Evolutionary conservation across 352 stramenopile species (phyloP).

Genomic region (Achlya hypogyna): DNA sequence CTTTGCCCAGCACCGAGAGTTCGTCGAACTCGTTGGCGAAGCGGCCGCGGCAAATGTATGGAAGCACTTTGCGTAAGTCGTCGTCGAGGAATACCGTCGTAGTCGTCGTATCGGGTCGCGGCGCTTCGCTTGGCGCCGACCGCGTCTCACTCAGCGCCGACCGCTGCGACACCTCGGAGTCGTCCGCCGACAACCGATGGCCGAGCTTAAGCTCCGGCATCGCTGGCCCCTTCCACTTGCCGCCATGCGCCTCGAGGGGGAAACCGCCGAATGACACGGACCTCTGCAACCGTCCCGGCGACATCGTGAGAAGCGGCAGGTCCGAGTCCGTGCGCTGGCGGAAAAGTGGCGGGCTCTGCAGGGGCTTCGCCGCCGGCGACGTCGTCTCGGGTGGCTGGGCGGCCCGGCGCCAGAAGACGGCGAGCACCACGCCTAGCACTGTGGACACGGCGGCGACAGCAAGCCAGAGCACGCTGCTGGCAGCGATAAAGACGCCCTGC

Average conservation of each 20-base stretch:
- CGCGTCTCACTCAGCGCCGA: not conserved
- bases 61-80: constrained; percentile 35
- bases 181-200: not conserved
- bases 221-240: not conserved
- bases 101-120: not conserved
- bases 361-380: constrained; percentile 23
- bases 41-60: constrained; percentile 75
- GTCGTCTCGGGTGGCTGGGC: not conserved
- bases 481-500: constrained; percentile 70
- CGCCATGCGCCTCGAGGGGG: not conserved
- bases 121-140: not conserved
- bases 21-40: constrained; percentile 82
- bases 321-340: constrained; percentile 1
- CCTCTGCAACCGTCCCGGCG: constrained; percentile 8
- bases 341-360: not conserved
- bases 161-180: not conserved
- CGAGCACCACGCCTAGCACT: constrained; percentile 12
- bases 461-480: constrained; percentile 16
- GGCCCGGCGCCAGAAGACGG: constrained; percentile 26
- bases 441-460: constrained; percentile 9
- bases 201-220: not conserved
- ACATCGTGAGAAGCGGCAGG: not conserved
- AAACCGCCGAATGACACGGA: constrained; percentile 19
- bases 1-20: constrained; percentile 83
- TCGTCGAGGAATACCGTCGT: not conserved